These are phyloP conservation scores for Kwoniella mangroviensis DNA, from an alignment of 768 basidiomycete genomes.

Conservation along the genomic window DNA sequence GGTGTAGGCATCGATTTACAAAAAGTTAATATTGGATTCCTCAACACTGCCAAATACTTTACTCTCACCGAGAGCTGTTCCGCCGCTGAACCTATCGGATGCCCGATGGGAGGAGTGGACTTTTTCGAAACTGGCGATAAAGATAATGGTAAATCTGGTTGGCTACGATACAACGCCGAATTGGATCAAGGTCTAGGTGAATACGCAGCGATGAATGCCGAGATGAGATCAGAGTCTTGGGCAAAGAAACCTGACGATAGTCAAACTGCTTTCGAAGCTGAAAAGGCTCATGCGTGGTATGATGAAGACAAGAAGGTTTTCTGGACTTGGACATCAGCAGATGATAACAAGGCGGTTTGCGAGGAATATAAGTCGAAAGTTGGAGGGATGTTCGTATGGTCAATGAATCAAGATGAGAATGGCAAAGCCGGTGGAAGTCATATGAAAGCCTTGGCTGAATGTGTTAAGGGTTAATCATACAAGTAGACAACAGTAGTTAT, in stretches of 20 bases:
- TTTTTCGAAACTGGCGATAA: conserved; percentile 10
- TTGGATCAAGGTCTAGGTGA: conserved; percentile 10
- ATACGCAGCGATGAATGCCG: neutral
- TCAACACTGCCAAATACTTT: conserved; percentile 44
- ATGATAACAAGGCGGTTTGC: conserved; percentile 34
- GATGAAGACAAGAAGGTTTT: conserved; percentile 28
- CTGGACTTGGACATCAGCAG: conserved; percentile 41
- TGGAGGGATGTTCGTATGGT: conserved; percentile 44
- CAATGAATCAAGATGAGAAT: conserved; percentile 27
- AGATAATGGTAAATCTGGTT: conserved; percentile 20
- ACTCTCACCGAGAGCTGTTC: neutral
- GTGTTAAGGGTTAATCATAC: conserved; percentile 4
- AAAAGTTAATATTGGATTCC: conserved; percentile 42
- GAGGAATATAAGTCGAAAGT: conserved; percentile 27
- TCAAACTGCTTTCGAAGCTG: conserved; percentile 5
- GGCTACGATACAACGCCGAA: conserved; percentile 21
- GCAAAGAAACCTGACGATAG: neutral
- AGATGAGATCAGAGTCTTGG: conserved; percentile 2
- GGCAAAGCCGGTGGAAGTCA: conserved; percentile 19
- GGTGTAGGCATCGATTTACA: conserved; percentile 13
- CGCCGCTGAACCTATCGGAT: conserved; percentile 24
- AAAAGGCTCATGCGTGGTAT: conserved; percentile 25
- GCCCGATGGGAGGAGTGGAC: conserved; percentile 22
- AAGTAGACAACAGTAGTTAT: no score
- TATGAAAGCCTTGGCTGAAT: conserved; percentile 22